Percentiles rank a stretch among this genome's conserved stretches.
phyloP scores from a whole-genome alignment of 305 asterid genomes.

The Solanum aculeatissimum region DNA sequence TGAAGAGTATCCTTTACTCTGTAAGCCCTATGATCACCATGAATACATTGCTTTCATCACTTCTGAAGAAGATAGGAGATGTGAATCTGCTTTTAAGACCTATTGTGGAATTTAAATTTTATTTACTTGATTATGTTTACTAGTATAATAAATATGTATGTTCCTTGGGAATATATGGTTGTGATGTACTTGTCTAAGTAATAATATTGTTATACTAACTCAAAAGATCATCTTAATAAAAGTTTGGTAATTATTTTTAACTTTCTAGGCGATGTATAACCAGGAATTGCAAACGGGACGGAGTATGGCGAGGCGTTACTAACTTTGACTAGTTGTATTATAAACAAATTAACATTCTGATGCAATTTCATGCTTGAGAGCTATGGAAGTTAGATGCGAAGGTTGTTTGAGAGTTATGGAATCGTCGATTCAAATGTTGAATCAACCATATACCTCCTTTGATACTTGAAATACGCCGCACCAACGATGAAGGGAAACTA shows the following conservation, averaged over 20 bases:
- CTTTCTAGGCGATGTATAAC: no score
- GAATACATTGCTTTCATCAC: conserved; percentile 24
- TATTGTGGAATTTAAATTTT: conserved; percentile 29
- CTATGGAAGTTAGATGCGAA: conserved; percentile 19
- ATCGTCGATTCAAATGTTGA: no score
- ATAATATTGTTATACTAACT: no score
- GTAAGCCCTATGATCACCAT: conserved; percentile 35
- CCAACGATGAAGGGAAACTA: conserved; percentile 25
- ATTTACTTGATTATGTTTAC: not conserved
- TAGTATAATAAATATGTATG: not conserved
- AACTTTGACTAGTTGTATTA: no score
- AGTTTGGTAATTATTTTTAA: no score
- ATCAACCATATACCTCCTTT: conserved; percentile 36
- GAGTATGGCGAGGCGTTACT: no score
- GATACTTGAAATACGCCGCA: conserved; percentile 34
- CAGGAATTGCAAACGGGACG: no score
- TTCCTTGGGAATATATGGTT: conserved; percentile 24
- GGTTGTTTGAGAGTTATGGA: conserved; percentile 40
- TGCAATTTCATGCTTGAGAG: no score
- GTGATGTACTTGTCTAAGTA: conserved; percentile 34
- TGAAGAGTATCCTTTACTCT: conserved; percentile 30
- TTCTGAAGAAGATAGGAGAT: conserved; percentile 14
- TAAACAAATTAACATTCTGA: no score
- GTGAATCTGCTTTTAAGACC: conserved; percentile 25
- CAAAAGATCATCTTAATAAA: no score